Evolutionary conservation across 345 rosid species (phyloP), one percentile per base, ranked within the genome.

Genomic region (Salix viminalis): DNA sequence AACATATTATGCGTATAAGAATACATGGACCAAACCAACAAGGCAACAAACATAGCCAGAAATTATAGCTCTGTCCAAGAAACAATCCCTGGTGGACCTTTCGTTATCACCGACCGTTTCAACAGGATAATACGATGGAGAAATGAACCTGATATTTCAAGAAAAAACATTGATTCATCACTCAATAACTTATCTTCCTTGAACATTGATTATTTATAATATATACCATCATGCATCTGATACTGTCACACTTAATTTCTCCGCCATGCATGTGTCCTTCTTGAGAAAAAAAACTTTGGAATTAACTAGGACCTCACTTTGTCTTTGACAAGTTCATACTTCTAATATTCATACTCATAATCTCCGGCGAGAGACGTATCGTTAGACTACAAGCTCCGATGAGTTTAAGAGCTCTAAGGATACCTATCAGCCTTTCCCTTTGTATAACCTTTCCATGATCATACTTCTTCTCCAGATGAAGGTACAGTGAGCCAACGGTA

Each of bases 401-500:
- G 2, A 9, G 12, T 41, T 41, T 41, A 41, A 41, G 13, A 8
- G 12, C 44, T 41, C 44, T 2, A 41, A 41, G 44, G 12, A 39
- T 39, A 39, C 42, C 42, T 39, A 39, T 39, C 7, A 54, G 9
- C 21, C 21, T 56, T 56, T 56, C 26, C 61, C 30, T 2, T 30
- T 3, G 32, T 30, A 30, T 30, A 30, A 2, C 32, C 32, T 30
- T 30, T 30, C 32, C 23, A 32, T 36, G 26, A 52, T 9, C 58
- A 28, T 50, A n/a, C 44, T 84, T 87, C 69, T 80, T 87, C 9
- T 80, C 87, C 21, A 89, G 67, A 78, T 91, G 96, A 76, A 91
- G 91, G 78, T 90, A 89, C 2, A 84, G 3, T 61, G 89, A 87
- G 58, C 91, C 89, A 83, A 87, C 39, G 52, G 79, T 80, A 56